Conservation (phyloP, 129 eudicot genomes). For the Ambrosia artemisiifolia region DNA sequence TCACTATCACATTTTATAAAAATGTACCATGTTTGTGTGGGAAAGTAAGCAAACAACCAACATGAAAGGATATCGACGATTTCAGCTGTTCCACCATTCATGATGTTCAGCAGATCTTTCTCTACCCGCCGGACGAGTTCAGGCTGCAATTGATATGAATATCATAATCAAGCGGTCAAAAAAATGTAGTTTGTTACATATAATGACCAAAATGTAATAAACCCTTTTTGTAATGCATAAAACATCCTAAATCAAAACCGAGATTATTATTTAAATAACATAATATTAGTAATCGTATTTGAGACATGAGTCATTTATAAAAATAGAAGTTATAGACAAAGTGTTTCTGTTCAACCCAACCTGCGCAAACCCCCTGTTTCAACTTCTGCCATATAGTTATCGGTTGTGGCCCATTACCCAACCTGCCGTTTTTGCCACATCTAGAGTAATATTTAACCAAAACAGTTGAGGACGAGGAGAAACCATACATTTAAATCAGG, state of each 20-base stretch:
- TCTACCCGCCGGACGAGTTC: conserved; percentile 88
- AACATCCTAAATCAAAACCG: not conserved
- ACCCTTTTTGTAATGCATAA: not conserved
- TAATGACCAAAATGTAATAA: not conserved
- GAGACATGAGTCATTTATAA: not conserved
- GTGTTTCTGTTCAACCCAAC: not conserved
- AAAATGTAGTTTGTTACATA: not conserved
- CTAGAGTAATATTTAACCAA: not conserved
- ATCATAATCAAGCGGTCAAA: conserved; percentile 5
- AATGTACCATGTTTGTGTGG: not conserved
- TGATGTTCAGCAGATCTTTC: conserved; percentile 75
- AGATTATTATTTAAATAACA: not conserved
- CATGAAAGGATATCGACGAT: conserved; percentile 66
- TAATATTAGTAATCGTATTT: not conserved
- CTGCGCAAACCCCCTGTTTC: not conserved
- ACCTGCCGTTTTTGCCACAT: not conserved
- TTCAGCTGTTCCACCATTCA: conserved; percentile 85
- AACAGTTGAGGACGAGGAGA: not conserved
- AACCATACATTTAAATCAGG: conserved; percentile 71
- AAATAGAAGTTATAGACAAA: not conserved
- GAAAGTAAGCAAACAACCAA: not conserved
- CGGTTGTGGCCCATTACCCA: too few species aligned
- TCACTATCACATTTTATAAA: not conserved
- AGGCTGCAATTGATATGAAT: conserved; percentile 54
- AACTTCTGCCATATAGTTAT: not conserved